Conservation (phyloP, 1,284 basidiomycete species). For the Phaffia rhodozyma region DNA sequence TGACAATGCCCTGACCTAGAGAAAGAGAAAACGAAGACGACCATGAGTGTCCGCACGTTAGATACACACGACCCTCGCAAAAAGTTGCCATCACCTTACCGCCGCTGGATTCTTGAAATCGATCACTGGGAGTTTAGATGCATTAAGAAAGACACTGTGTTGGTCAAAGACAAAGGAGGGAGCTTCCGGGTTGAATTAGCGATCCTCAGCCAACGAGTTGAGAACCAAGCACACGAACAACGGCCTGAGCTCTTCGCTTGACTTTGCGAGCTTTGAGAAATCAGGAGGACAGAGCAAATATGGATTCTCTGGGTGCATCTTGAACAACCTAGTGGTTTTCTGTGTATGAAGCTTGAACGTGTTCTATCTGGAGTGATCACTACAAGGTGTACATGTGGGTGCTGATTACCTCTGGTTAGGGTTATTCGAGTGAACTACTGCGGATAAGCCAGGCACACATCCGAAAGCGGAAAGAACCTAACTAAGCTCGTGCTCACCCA, state of each 20-base stretch:
- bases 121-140: slow-evolving; percentile 41
- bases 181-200: neutral
- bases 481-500: neutral
- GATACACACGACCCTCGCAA: neutral
- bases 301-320: slow-evolving; percentile 34
- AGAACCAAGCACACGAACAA: slow-evolving; percentile 40
- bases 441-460: too few relatives aligned
- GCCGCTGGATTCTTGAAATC: slow-evolving; percentile 59
- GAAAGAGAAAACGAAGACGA: neutral
- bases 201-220: neutral
- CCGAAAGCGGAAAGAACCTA: too few relatives aligned
- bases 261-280: slow-evolving; percentile 49
- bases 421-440: too few relatives aligned
- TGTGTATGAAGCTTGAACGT: too few relatives aligned
- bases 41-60: neutral
- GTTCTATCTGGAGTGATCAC: too few relatives aligned
- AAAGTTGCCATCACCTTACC: slow-evolving; percentile 44
- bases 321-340: too few relatives aligned
- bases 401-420: too few relatives aligned
- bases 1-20: slow-evolving; percentile 50
- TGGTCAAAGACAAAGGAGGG: slow-evolving; percentile 23
- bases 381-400: too few relatives aligned
- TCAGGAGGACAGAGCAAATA: slow-evolving; percentile 44
- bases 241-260: slow-evolving; percentile 48
- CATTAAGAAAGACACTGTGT: slow-evolving; percentile 27